These are phyloP conservation scores for Termitomyces sp. DNA, from an alignment of 768 basidiomycete species.

Conservation along the genomic window DNA sequence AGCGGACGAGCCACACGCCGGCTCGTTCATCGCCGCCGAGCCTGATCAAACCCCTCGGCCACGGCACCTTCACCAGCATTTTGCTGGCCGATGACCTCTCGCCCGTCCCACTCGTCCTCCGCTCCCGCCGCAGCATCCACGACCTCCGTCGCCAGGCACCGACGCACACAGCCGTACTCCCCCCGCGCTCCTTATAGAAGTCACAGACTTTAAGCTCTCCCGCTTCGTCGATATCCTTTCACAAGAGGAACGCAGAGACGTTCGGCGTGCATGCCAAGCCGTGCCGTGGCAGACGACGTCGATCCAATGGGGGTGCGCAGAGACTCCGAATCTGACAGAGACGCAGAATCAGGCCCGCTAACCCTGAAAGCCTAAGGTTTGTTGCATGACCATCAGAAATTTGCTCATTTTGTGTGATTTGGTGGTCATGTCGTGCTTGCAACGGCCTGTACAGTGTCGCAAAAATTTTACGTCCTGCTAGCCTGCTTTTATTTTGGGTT, in stretches of 20 bases:
- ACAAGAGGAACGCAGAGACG: slow-evolving; percentile 8
- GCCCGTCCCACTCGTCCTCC: slow-evolving; percentile 34
- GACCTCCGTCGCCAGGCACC: slow-evolving; percentile 28
- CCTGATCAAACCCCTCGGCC: slow-evolving; percentile 53
- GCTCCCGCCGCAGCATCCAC: slow-evolving; percentile 34
- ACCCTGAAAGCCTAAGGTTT: too few species aligned
- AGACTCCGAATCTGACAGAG: slow-evolving; percentile 10
- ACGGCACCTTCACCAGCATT: slow-evolving; percentile 71
- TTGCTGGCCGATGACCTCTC: slow-evolving; percentile 64
- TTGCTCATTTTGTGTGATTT: too few species aligned
- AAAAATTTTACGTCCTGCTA: too few species aligned
- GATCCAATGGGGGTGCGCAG: not conserved
- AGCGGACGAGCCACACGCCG: too few species aligned
- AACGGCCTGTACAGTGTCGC: too few species aligned
- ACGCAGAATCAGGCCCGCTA: slow-evolving; percentile 32
- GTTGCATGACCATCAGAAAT: too few species aligned
- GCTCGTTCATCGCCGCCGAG: too few species aligned
- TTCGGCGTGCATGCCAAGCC: not conserved
- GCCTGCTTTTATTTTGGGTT: too few species aligned
- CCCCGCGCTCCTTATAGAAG: slow-evolving; percentile 58
- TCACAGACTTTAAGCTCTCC: slow-evolving; percentile 86
- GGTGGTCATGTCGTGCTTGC: too few species aligned
- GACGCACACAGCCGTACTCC: slow-evolving; percentile 20
- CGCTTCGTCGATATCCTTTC: slow-evolving; percentile 66
- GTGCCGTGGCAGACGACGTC: not conserved